Percentiles rank a stretch among this genome's conserved stretches.
Conservation (phyloP, 257 asterid species). For the Paraleonurus japonicus region DNA sequence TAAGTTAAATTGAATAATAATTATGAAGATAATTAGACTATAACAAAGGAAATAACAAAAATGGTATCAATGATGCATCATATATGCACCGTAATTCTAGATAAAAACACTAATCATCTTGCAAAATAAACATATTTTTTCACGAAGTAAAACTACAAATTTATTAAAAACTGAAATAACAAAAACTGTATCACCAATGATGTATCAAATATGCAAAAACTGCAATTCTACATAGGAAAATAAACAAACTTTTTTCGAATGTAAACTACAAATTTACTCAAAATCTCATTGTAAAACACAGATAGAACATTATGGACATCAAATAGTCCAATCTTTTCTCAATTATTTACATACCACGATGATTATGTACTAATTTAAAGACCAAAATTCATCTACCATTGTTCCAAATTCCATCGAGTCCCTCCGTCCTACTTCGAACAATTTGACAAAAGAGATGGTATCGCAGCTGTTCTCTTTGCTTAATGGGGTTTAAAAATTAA, state of each 20-base stretch:
- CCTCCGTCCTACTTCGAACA: constrained; percentile 65
- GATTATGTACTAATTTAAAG: neutral
- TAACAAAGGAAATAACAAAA: neutral
- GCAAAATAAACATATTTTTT: too few relatives aligned
- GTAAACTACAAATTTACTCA: constrained; percentile 16
- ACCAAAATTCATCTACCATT: neutral
- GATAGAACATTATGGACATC: constrained; percentile 19
- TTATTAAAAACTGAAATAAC: too few relatives aligned
- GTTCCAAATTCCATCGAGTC: constrained; percentile 1
- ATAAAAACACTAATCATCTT: too few relatives aligned
- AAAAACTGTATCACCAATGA: too few relatives aligned
- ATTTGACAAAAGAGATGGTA: constrained; percentile 74
- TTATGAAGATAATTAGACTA: too few relatives aligned
- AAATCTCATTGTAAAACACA: constrained; percentile 17
- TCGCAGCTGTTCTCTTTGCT: too few relatives aligned
- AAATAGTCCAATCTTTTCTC: constrained; percentile 30
- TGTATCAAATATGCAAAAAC: too few relatives aligned
- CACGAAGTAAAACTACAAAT: too few relatives aligned
- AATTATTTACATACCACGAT: constrained; percentile 31
- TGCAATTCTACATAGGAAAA: neutral
- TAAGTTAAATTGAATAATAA: too few relatives aligned
- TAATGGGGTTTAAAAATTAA: too few relatives aligned
- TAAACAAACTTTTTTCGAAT: neutral
- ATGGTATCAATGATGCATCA: neutral
- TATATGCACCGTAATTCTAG: too few relatives aligned